phyloP scores from a whole-genome alignment of 163 green algal species.

The Picocystis sp. region DNA sequence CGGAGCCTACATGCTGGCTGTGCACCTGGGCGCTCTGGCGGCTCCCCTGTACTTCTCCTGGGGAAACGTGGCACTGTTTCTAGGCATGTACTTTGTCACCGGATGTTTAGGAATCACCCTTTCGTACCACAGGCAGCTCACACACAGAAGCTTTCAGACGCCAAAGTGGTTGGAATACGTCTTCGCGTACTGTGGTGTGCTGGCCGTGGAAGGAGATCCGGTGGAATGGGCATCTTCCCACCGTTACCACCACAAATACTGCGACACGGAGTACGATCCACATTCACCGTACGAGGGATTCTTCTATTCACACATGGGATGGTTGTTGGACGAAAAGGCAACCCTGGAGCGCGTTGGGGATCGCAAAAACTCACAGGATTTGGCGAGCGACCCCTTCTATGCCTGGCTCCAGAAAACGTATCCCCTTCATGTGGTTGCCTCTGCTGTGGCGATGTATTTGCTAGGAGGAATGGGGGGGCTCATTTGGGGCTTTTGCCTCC shows the following conservation, averaged over 20 bases:
- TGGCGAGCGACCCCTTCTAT: constrained; percentile 71
- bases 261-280: constrained; percentile 88
- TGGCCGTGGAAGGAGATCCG: constrained; percentile 78
- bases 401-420: constrained; percentile 59
- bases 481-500: constrained; percentile 78
- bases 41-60: constrained; percentile 8
- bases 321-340: constrained; percentile 80
- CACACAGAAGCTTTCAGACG: constrained; percentile 67
- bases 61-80: constrained; percentile 33
- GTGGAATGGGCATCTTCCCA: constrained; percentile 80
- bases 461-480: constrained; percentile 50
- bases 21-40: constrained; percentile 8
- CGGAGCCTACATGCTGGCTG: constrained; percentile 49
- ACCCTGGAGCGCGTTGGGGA: constrained; percentile 40
- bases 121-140: constrained; percentile 74
- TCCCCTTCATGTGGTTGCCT: constrained; percentile 58
- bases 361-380: constrained; percentile 63
- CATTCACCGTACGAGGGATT: constrained; percentile 97
- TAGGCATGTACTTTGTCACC: constrained; percentile 27
- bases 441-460: constrained; percentile 52
- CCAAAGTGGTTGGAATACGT: constrained; percentile 98
- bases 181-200: constrained; percentile 90
- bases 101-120: constrained; percentile 84
- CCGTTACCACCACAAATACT: constrained; percentile 91
- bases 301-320: constrained; percentile 93